Evolutionary conservation across 2,329 filamentous ascomycete species (phyloP).

Genomic region (Davidsoniella australis): DNA sequence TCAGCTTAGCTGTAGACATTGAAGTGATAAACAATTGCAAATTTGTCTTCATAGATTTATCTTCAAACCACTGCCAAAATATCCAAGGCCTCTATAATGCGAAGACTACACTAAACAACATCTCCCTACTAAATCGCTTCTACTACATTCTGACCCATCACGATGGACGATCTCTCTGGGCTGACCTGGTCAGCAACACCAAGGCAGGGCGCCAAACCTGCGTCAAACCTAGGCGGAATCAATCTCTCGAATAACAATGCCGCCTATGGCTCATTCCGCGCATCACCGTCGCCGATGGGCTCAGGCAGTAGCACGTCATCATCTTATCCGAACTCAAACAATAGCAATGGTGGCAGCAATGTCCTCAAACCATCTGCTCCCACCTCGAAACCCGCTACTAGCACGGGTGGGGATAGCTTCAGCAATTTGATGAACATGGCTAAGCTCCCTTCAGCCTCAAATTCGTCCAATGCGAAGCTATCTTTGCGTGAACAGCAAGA

Average conservation of each 20-base stretch:
- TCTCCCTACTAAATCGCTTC: not conserved
- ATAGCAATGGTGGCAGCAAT: not conserved
- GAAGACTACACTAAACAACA: not conserved
- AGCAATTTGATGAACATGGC: slow-evolving; percentile 53
- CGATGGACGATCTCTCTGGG: slow-evolving; percentile 45
- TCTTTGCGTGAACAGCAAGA: slow-evolving; percentile 64
- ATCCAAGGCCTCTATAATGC: not conserved
- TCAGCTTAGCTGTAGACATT: not conserved
- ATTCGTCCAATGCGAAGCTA: slow-evolving; percentile 50
- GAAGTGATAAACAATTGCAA: not conserved
- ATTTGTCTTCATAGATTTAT: not conserved
- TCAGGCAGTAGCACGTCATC: slow-evolving; percentile 37
- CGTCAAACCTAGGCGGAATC: slow-evolving; percentile 19
- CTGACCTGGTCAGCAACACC: slow-evolving; percentile 37
- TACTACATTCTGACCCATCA: slow-evolving; percentile 11
- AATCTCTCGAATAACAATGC: slow-evolving; percentile 27
- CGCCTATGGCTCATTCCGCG: slow-evolving; percentile 33
- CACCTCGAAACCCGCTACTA: slow-evolving; percentile 16
- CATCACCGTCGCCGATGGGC: slow-evolving; percentile 36
- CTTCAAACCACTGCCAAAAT: not conserved
- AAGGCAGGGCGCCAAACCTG: slow-evolving; percentile 23
- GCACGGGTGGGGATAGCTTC: slow-evolving; percentile 47
- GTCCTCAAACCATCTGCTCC: not conserved
- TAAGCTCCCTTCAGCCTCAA: slow-evolving; percentile 23
- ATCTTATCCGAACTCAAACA: not conserved